Evolutionary conservation across 805 yeast species (phyloP), one percentile per base, ranked within the genome.

Genomic region (Schwanniomyces pseudopolymorphus): DNA sequence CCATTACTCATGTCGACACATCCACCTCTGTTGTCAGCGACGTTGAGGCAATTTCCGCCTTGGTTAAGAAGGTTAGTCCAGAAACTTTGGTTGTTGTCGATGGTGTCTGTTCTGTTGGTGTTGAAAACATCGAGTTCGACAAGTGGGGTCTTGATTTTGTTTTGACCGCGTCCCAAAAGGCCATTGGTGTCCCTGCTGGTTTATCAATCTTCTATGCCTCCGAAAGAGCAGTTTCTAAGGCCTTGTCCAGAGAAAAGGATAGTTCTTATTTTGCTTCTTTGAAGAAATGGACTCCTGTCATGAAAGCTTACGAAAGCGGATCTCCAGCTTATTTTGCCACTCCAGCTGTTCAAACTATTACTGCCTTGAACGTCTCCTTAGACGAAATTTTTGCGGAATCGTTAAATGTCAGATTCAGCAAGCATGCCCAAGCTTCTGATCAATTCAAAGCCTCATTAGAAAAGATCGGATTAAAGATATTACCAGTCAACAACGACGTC

Each of bases 1-100:
- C 96, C 40, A 79, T 91, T 58, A 92, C 97, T 36, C 98, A 92
- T 58, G 97, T 94, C 33, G 99, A 94, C 67, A 94, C 98, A 39
- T 89, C 97, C 1, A 89, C 97, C 28, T 96, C 96, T n/a, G 96
- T 92, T 36, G 79, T 90, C 35, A 74, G 84, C 39, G 85, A 87
- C 59, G 83, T 92, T 51, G 74, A 80, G 60, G 70, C 74, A 14
- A 75, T 90, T 47, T 67, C 95, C 22, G 69, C 66, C 43, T 54
- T 84, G n/a, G 85, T 87, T 49, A 80, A 82, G 57, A 60, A 70
- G 51, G 69, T 75, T 1, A 79, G 89, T 3, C 97, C 98, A 44
- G 86, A 87, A 25, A 81, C 97, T 20, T 76, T 92, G 50, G 75
- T 92, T 44, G 72, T 89, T 43, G 96, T 92, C 35, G 99, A 92